Evolutionary conservation across 2,329 filamentous ascomycete genomes (phyloP).

Genomic region (Trichoderma koningii): DNA sequence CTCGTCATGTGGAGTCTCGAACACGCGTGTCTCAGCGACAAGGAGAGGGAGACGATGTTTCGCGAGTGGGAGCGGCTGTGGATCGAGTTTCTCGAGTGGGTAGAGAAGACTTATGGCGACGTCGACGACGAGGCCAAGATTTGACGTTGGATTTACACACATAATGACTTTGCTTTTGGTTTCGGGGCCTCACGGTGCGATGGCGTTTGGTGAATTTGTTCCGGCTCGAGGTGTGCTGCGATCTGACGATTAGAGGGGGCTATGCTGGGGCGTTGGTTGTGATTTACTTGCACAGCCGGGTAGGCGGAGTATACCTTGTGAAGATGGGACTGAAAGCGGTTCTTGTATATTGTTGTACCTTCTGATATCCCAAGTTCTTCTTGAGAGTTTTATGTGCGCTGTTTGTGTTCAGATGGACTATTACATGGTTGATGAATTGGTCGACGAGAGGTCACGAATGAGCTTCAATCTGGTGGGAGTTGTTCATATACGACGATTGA

Average conservation of each 20-base stretch:
- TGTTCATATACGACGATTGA: too few relatives aligned
- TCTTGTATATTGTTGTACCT: background rate
- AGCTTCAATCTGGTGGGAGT: too few relatives aligned
- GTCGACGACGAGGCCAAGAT: slow-evolving; percentile 21
- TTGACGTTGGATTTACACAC: background rate
- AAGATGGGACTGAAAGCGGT: background rate
- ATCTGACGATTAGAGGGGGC: background rate
- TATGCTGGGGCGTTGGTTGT: background rate
- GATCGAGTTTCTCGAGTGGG: slow-evolving; percentile 58
- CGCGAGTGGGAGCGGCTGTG: slow-evolving; percentile 57
- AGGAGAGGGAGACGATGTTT: slow-evolving; percentile 44
- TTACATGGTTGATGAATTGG: background rate
- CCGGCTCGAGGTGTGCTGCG: background rate
- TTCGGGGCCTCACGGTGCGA: background rate
- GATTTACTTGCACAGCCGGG: background rate
- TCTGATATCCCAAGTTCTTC: background rate
- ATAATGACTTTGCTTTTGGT: background rate
- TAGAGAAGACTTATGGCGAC: slow-evolving; percentile 48
- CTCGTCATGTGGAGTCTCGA: slow-evolving; percentile 64
- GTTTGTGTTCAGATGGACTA: background rate
- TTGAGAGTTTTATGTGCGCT: background rate
- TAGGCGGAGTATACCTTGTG: background rate
- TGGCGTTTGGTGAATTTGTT: background rate
- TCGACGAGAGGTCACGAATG: too few relatives aligned
- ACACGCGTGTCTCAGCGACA: slow-evolving; percentile 55